Base-by-base conservation (phyloP, 441 rosid genomes). In the Bruguiera hainesii region DNA sequence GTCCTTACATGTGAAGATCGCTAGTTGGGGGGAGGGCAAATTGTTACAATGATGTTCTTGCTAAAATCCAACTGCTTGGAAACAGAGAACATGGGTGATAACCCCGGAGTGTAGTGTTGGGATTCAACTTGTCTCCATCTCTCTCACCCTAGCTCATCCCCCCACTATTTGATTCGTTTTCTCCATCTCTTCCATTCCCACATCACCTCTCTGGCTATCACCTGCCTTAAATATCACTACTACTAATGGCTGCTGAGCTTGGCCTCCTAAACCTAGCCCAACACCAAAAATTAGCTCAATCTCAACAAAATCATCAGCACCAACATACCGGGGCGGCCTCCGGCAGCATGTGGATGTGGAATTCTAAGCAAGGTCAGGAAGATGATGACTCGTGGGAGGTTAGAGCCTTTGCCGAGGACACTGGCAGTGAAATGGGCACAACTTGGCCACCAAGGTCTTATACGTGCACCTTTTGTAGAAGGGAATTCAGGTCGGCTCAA, bases 401-500 rank as follows among this genome's bases (percentile, higher is more conserved):
- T 15, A 80, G 81, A 73, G 98, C 98, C 46, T 93, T 93, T 30
- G 90, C 85, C 48, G 93, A 89, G 74, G 98, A 93, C 66, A 87
- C 91, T 1, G 79, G 83, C 15, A 87, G 80, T 71, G 64, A 74
- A 64, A 80, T 84, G 84, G 98, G 96, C 46, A 79, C 97, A 49
- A 91, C 97, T 39, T 93, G 98, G 98, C 98, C 98, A 13, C 98
- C 98, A 1, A 78, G 96, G 77, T 93, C 91, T 51, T 93, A 93
- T 71, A 84, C 92, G 62, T 93, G 98, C 82, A 85, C 89, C 19
- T 93, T 93, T 53, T 93, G 98, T 71, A 74, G 91, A 71, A 86
- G 96, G 64, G 98, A 91, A 76, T 93, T 93, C 79, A 86, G 93
- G 57, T 91, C 96, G 2, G 97, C 98, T 59, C 98, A 93, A 81